Evolutionary conservation across 768 basidiomycete species (phyloP), one percentile per base, ranked within the genome.

Genomic region (Chalciporus piperatus): DNA sequence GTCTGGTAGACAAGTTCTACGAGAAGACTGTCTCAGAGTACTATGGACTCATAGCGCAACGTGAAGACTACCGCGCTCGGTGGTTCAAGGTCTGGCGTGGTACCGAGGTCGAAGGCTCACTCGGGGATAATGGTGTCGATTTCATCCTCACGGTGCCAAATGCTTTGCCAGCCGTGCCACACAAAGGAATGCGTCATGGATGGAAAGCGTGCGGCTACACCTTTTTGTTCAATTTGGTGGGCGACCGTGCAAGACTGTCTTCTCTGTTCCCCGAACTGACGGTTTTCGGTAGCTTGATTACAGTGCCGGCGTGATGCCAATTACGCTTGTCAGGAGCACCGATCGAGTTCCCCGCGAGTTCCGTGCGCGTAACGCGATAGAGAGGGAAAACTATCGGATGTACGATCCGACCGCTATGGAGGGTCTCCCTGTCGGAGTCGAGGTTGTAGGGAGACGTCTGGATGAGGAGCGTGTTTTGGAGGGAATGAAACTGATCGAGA

Each of bases 141-240:
- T 86, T 82, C 63, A 69, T 85, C 19, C 65, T 84, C 47, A 85
- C 78, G 2, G 83, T 82, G 6, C 82, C 81, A 12, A 78, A 81
- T 57, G 74, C 82, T n/a, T 68, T 81, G 39, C 82, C 85, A 2
- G 85, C 85, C 0, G 67, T 84, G 19, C 75, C 77, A 40, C 75
- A 82, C 46, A 74, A 76, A 2, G 75, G 74, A 3, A 78, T 76
- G 58, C 76, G 76, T 53, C 76, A 77, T n/a, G 77, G 78, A 14
- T 72, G 82, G 59, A 75, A 79, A 67, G 80, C 81, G 40, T 80
- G 80, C 8, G 79, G 78, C 7, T 86, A 85, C 61, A 82, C 84
- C 0, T 80, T 82, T 59, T 59, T 89, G 28, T 89, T 84, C 69
- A 89, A 84, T 53, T 56, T 88, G 59, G 85, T 85, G 41, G 48